These are phyloP conservation scores for Pugionium dolabratum DNA, from an alignment of 345 rosid species.

Conservation along the genomic window DNA sequence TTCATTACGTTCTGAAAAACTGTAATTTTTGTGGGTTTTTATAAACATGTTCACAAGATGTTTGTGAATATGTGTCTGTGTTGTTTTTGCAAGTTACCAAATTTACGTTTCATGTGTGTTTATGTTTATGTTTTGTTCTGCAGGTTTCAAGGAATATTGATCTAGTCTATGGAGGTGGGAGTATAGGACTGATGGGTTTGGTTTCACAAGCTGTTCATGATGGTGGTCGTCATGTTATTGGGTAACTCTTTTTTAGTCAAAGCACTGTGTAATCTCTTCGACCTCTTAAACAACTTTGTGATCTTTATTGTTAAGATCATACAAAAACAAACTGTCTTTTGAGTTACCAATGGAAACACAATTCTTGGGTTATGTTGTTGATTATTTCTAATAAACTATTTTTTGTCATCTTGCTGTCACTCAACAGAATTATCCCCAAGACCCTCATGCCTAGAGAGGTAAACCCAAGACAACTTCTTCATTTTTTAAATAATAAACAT, in stretches of 20 bases:
- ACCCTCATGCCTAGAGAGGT: constrained; percentile 99
- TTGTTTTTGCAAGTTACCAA: constrained; percentile 2
- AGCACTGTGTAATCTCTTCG: not conserved
- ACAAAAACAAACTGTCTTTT: not conserved
- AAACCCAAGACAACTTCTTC: constrained; percentile 51
- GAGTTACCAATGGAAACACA: constrained; percentile 18
- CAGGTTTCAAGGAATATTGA: constrained; percentile 98
- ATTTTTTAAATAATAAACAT: constrained; percentile 2
- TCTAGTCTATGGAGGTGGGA: constrained; percentile 99
- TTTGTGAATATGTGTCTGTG: constrained; percentile 23
- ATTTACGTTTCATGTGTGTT: constrained; percentile 27
- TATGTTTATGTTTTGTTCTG: constrained; percentile 32
- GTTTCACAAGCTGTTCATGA: constrained; percentile 99
- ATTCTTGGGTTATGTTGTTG: constrained; percentile 20
- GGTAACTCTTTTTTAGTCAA: constrained; percentile 49
- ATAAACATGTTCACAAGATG: not conserved
- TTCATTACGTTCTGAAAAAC: constrained; percentile 4
- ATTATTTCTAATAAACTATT: constrained; percentile 20
- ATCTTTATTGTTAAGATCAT: constrained; percentile 7
- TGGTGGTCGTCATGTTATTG: constrained; percentile 99
- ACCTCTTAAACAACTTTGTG: not conserved
- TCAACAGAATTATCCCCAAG: constrained; percentile 98
- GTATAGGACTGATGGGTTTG: constrained; percentile 99
- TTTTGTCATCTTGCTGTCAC: constrained; percentile 76
- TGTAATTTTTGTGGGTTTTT: not conserved